Evolutionary conservation across 2,329 filamentous ascomycete genomes (phyloP).

Genomic region (Aureobasidium sp.): DNA sequence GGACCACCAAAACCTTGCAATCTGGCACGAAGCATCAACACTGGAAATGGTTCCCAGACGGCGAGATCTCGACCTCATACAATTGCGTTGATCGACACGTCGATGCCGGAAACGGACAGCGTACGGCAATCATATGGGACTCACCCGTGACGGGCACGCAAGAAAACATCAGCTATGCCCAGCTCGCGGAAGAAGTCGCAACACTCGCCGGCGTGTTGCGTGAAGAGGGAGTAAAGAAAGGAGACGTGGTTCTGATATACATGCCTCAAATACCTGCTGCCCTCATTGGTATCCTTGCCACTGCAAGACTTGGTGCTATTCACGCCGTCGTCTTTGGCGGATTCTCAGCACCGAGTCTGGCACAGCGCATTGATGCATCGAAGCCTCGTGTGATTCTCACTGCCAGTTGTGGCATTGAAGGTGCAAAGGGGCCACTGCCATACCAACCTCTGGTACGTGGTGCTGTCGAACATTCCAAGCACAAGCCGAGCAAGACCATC

Average conservation of each 20-base stretch:
- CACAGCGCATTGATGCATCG: conserved; percentile 80
- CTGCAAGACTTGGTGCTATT: conserved; percentile 72
- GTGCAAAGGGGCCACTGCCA: conserved; percentile 65
- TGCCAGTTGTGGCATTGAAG: conserved; percentile 87
- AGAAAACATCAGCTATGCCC: conserved; percentile 62
- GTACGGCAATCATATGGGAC: conserved; percentile 75
- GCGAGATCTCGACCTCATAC: conserved; percentile 83
- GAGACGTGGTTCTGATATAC: conserved; percentile 84
- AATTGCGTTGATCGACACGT: conserved; percentile 90
- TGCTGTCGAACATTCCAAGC: conserved; percentile 56
- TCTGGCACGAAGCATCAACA: conserved; percentile 57
- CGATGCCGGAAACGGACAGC: conserved; percentile 62
- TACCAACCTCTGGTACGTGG: conserved; percentile 71
- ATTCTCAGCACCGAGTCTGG: conserved; percentile 71
- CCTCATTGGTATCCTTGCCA: conserved; percentile 75
- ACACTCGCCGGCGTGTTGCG: conserved; percentile 70
- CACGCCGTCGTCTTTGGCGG: conserved; percentile 92
- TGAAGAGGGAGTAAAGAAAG: conserved; percentile 71
- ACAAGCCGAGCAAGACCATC: conserved; percentile 65
- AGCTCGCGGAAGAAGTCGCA: conserved; percentile 72
- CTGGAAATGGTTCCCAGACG: conserved; percentile 87
- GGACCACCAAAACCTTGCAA: conserved; percentile 53
- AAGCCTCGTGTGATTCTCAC: conserved; percentile 70
- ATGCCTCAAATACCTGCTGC: conserved; percentile 96
- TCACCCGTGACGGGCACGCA: conserved; percentile 71